Evolutionary conservation across 176 grass and related monocot genomes (phyloP), one percentile per base, ranked within the genome.

Genomic region (Puccinellia tenuiflora): DNA sequence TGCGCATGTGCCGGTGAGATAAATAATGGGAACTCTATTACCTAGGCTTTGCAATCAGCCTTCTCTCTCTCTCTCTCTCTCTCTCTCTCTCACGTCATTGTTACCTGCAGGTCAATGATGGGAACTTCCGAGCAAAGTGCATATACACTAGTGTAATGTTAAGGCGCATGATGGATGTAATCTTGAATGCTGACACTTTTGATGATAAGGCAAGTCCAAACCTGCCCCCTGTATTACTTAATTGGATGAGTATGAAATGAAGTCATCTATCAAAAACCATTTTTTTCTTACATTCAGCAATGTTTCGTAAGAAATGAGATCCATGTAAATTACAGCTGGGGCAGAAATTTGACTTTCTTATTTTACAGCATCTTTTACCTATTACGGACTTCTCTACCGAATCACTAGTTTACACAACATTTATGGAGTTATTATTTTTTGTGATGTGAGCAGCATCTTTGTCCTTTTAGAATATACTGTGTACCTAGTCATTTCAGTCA

Each of bases 91-190:
- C 57, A 79, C 22, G 9, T 18, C 76, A 47, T 51, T 84, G 26
- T 83, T 15, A 73, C 53, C 53, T 84, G 20, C 55, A 97, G 92
- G 74, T 94, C 17, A 79, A 79, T 28, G 55, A 86, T 40, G 86
- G 88, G 18, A 91, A 94, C 86, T 89, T 97, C 22, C 82, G 84
- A 75, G 84, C 86, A 64, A 97, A 94, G 64, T 97, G 92, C 68
- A 91, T 97, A 85, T 92, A 97, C 81, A 76, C 92, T 78, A 88
- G 81, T 33, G 76, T 97, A 62, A 94, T 94, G 95, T 87, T 97
- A 73, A 88, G 92, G 81, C 90, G 95, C 75, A 97, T 97, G 95
- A 76, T 97, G 74, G 95, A 94, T 76, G 95, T 88, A 60, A 89
- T 92, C 64, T 50, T 97, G 29, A 92, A 97, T 82, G 22, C 88